phyloP scores from a whole-genome alignment of 1,139 yeast genomes.

The Kodamaea ohmeri region DNA sequence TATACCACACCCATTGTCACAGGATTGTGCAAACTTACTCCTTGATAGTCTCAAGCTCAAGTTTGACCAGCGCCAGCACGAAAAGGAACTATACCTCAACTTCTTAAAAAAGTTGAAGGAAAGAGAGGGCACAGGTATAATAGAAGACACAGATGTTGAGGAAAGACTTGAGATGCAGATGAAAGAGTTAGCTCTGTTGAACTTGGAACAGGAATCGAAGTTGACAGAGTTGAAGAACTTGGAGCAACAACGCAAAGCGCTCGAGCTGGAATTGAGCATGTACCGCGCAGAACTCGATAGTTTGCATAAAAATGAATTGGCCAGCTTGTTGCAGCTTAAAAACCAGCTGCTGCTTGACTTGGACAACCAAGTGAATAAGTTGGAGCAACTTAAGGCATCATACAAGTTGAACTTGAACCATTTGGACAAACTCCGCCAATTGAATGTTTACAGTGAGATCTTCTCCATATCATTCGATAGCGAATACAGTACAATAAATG shows the following conservation, averaged over 20 bases:
- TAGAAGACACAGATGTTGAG: slow-evolving; percentile 13
- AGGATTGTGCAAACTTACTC: slow-evolving; percentile 73
- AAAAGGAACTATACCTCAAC: slow-evolving; percentile 73
- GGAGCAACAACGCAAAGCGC: slow-evolving; percentile 38
- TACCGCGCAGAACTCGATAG: slow-evolving; percentile 41
- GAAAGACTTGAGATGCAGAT: slow-evolving; percentile 26
- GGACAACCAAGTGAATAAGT: slow-evolving; percentile 45
- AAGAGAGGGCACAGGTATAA: slow-evolving; percentile 4
- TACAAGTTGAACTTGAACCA: slow-evolving; percentile 61
- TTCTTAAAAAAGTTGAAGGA: slow-evolving; percentile 67
- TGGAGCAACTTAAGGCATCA: slow-evolving; percentile 59
- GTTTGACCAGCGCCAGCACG: slow-evolving; percentile 72
- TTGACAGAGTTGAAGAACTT: slow-evolving; percentile 44
- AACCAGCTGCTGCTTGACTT: slow-evolving; percentile 55
- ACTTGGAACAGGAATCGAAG: slow-evolving; percentile 33
- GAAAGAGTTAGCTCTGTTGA: slow-evolving; percentile 37
- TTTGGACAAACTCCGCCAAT: slow-evolving; percentile 64
- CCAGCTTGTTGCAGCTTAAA: slow-evolving; percentile 41
- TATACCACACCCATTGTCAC: slow-evolving; percentile 85
- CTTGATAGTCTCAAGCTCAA: slow-evolving; percentile 66
- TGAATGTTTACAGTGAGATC: slow-evolving; percentile 79
- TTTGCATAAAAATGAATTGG: slow-evolving; percentile 41
- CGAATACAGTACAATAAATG: slow-evolving; percentile 84
- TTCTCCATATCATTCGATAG: slow-evolving; percentile 76
- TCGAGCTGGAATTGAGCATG: slow-evolving; percentile 38